Evolutionary conservation across 805 yeast genomes (phyloP).

Genomic region (Monosporozyma solicola): DNA sequence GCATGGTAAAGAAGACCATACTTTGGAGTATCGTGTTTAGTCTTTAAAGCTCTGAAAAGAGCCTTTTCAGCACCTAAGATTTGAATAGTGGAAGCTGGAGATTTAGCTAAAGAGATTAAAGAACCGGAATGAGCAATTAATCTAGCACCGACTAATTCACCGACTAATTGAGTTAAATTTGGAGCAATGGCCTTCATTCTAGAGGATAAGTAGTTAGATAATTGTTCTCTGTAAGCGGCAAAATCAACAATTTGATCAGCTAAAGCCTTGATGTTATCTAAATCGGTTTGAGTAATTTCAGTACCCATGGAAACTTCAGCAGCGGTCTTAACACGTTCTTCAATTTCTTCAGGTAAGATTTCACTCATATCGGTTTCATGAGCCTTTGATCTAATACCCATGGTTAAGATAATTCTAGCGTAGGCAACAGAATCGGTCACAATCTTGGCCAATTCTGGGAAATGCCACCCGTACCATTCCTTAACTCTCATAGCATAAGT

Average conservation of each 20-base stretch:
- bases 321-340: constrained; percentile 80
- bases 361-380: constrained; percentile 82
- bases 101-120: constrained; percentile 86
- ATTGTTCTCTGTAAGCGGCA: constrained; percentile 92
- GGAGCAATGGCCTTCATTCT: constrained; percentile 99
- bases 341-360: constrained; percentile 86
- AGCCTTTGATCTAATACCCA: constrained; percentile 93
- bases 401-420: constrained; percentile 84
- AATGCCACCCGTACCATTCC: constrained; percentile 99
- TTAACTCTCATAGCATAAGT: constrained; percentile 98
- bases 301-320: constrained; percentile 99
- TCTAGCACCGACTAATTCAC: constrained; percentile 97
- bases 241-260: constrained; percentile 96
- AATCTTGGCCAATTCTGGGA: constrained; percentile 98
- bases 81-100: constrained; percentile 98
- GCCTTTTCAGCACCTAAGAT: constrained; percentile 99
- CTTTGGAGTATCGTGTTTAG: constrained; percentile 97
- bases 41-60: constrained; percentile 93
- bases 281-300: constrained; percentile 87
- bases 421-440: constrained; percentile 92
- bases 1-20: constrained; percentile 97
- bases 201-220: constrained; percentile 80
- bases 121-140: constrained; percentile 97
- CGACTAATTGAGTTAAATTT: constrained; percentile 88
- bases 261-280: constrained; percentile 76